Base-by-base conservation (phyloP, 148 eudicot genomes). In the Chenopodium formosanum region DNA sequence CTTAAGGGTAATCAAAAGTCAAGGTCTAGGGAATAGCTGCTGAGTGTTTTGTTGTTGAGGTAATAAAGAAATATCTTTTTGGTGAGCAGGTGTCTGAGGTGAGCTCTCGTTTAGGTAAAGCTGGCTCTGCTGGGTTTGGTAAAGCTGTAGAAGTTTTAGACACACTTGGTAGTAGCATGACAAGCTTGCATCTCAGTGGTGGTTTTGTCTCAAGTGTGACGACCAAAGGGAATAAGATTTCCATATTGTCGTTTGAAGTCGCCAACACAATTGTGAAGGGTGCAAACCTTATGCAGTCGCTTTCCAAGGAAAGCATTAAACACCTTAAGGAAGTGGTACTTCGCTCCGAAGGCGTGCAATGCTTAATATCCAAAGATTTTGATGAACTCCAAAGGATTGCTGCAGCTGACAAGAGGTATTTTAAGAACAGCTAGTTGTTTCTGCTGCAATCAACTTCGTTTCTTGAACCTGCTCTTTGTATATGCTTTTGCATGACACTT, bases 121-220 rank as follows among this genome's bases (percentile, higher is more conserved):
- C 97, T 77, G 97, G 99, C 70, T 83, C 92, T 52, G 94, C 85
- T 73, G 94, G 99, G 74, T 87, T 95, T 64, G 97, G 94, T 56
- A 95, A 93, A 85, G 99, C 99, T 29, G 97, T 93, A 17, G 99
- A 95, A 81, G 99, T 95, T 79, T 83, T 95, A 82, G 98, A 95
- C 89, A 93, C 97, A 14, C 94, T 95, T 75, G 98, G 97, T 75
- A 95, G 98, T 84, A 91, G 99, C 89, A 89, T 95, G 97, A 92
- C 97, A 74, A 94, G 92, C 86, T 90, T 95, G 86, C 89, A 90
- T 82, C 83, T 88, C 17, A 90, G 92, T 78, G 86, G 94, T 75
- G 93, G 97, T 79, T 95, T 95, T 88, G 92, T 92, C 74, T 93
- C 97, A 1, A 97, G 97, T 74, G 91, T 90, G 77, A 83, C 93